Conservation (phyloP, 192 early-diverging fungal genomes). For the Geranomyces michiganensis region DNA sequence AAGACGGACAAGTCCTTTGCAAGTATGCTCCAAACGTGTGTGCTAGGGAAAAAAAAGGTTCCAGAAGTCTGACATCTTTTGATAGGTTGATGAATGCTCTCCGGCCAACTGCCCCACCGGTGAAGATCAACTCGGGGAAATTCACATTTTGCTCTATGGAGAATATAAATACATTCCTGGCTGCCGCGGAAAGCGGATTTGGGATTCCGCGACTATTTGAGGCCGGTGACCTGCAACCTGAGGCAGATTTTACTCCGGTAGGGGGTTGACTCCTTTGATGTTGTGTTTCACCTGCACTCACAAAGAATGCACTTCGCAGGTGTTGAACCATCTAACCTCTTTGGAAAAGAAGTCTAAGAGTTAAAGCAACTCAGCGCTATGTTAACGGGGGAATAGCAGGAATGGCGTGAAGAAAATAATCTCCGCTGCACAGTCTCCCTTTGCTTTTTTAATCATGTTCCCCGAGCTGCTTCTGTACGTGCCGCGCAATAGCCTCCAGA, state of each 20-base stretch:
- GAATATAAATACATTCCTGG: slow-evolving; percentile 40
- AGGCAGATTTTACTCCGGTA: neutral
- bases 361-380: neutral
- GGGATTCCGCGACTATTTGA: slow-evolving; percentile 33
- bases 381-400: neutral
- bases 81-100: slow-evolving; percentile 35
- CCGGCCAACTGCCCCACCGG: neutral
- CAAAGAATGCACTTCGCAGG: neutral
- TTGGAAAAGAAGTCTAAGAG: slow-evolving; percentile 14
- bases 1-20: slow-evolving; percentile 26
- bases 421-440: too few species aligned
- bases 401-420: too few species aligned
- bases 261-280: neutral
- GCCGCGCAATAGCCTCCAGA: slow-evolving; percentile 2
- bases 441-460: too few species aligned
- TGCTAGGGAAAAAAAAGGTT: neutral
- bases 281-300: neutral
- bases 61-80: too few species aligned
- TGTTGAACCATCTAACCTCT: neutral
- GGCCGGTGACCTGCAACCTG: slow-evolving; percentile 29
- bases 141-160: slow-evolving; percentile 37
- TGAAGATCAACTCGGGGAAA: slow-evolving; percentile 41
- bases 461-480: slow-evolving; percentile 4
- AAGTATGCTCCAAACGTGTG: slow-evolving; percentile 3
- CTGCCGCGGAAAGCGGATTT: slow-evolving; percentile 4